Base-by-base conservation (phyloP, 805 yeast genomes). In the Candida sakaeoensis region DNA sequence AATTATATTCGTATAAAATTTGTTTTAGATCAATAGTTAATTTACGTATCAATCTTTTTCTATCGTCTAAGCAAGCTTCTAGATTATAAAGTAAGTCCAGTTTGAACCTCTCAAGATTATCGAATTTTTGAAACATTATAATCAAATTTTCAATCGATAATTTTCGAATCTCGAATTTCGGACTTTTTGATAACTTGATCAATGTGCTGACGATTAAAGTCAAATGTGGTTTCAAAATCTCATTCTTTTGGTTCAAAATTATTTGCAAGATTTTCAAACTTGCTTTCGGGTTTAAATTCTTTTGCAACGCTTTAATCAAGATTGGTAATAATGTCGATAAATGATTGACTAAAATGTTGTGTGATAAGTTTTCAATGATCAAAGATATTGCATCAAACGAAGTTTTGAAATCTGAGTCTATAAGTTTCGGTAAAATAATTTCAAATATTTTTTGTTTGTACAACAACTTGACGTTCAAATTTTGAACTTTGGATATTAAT, bases 391-490 rank as follows among this genome's bases (percentile, higher is more conserved):
- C 78, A 8, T 79, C 70, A 45, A 90, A 61, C 48, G 78, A 79
- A 35, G 76, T 72, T 35, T 78, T 74, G 45, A 74, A 74, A 8
- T 51, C 47, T 55, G 74, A 59, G 3, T 70, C 72, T 0, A 60
- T 54, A 6, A 83, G 75, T 23, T 88, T 58, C 0, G 85, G 84
- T 5, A 87, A 68, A 1, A 79, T 63, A 7, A 69, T 61, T 43
- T 78, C 77, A 55, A 88, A 87, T 18, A 86, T 70, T 47, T 80
- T 80, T 54, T 93, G 99, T 55, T 88, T 88, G 70, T 84, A 87
- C 17, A 93, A 68, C 33, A 75, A 58, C 43, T 85, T 75, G 14
- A 83, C 74, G 43, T 80, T 77, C 40, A 84, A 70, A 46, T 79
- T 79, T 45, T 57, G 57, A 1, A 73, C 74, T n/a, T 65, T 65